A percentile compares a stretch with the other conserved stretches of the same genome.
phyloP scores from a whole-genome alignment of 2,329 filamentous ascomycete genomes.

The Thermoascus crustaceus region DNA sequence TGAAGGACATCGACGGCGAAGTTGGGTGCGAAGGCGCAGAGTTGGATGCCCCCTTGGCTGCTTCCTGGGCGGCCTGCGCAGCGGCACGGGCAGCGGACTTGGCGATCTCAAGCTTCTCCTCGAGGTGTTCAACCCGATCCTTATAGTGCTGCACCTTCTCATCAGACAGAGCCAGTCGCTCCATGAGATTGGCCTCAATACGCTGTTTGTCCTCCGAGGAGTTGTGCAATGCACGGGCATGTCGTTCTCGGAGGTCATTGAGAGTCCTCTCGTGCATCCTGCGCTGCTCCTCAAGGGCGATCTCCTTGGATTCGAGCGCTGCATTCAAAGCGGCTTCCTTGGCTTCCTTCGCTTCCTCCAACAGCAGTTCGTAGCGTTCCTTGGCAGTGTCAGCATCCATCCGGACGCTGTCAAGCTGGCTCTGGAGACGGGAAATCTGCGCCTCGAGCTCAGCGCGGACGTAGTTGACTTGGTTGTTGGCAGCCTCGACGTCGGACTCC shows the following conservation, averaged over 20 bases:
- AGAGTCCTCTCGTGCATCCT: conserved; percentile 64
- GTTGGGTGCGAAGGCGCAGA: conserved; percentile 33
- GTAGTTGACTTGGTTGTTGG: conserved; percentile 77
- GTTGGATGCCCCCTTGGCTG: conserved; percentile 23
- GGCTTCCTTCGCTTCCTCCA: conserved; percentile 69
- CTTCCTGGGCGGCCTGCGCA: conserved; percentile 51
- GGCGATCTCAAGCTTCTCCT: conserved; percentile 85
- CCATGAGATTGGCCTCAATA: conserved; percentile 68
- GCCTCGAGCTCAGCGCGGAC: conserved; percentile 75
- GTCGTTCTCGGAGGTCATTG: conserved; percentile 66
- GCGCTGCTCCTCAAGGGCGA: conserved; percentile 48
- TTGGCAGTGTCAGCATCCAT: conserved; percentile 74
- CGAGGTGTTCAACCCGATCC: conserved; percentile 73
- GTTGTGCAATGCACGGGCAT: conserved; percentile 65
- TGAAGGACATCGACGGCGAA: conserved; percentile 41
- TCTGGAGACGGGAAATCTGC: conserved; percentile 62
- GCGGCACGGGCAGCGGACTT: conserved; percentile 80
- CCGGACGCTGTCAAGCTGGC: conserved; percentile 67
- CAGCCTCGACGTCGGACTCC: conserved; percentile 72
- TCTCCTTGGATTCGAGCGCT: conserved; percentile 45
- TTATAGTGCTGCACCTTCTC: conserved; percentile 80
- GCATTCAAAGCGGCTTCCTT: conserved; percentile 54
- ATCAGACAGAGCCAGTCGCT: conserved; percentile 71
- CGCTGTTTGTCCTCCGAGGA: conserved; percentile 74
- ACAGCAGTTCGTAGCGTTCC: conserved; percentile 71